Conservation (phyloP, 202 grass and related monocot genomes). For the Dendrocalamus latiflorus region DNA sequence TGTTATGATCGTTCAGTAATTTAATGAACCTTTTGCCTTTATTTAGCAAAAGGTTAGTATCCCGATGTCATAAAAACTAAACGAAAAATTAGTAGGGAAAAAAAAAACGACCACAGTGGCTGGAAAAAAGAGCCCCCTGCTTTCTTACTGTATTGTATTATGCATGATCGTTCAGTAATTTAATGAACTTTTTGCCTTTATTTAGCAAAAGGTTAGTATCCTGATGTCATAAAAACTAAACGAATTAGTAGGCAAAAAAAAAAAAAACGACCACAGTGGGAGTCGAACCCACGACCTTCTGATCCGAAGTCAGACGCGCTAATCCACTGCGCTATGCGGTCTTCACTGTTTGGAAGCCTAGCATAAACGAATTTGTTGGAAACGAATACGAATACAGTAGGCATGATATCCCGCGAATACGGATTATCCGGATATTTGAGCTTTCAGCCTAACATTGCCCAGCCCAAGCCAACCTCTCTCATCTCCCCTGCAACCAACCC, state of each 20-base stretch:
- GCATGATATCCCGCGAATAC: too few relatives aligned
- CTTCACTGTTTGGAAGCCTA: not conserved
- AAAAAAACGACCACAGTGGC: too few relatives aligned
- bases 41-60: not conserved
- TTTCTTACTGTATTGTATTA: too few relatives aligned
- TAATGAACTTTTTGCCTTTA: not conserved
- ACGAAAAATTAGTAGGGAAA: not conserved
- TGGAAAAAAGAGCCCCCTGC: too few relatives aligned
- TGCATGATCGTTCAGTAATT: not conserved
- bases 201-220: not conserved
- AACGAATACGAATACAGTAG: too few relatives aligned
- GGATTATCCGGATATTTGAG: too few relatives aligned
- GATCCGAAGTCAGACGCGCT: conserved; percentile 99
- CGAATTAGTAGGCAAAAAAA: not conserved
- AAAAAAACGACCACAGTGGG: conserved; percentile 71
- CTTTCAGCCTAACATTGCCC: too few relatives aligned
- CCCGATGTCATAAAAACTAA: not conserved
- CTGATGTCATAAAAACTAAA: not conserved
- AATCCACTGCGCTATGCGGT: conserved; percentile 99
- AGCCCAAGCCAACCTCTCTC: too few relatives aligned
- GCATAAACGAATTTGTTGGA: too few relatives aligned
- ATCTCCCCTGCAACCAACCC: too few relatives aligned
- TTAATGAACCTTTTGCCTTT: not conserved
- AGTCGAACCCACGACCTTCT: conserved; percentile 99
- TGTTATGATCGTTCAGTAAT: not conserved